Conservation (phyloP, 2,329 filamentous ascomycete genomes). For the Fusarium sulawesiense region DNA sequence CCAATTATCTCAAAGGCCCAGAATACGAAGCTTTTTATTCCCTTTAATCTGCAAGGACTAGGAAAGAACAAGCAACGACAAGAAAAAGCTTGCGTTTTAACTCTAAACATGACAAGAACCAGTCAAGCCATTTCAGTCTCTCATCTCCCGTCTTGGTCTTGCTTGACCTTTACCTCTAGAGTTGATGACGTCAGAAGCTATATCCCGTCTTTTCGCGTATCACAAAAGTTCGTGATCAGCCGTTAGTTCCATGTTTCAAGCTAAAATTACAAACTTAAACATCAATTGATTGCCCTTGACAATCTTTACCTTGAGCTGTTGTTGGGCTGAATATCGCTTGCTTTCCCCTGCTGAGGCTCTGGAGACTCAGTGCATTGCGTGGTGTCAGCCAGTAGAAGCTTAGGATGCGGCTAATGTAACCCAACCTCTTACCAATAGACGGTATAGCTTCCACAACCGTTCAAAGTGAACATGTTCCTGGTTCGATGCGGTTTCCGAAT, state of each 20-base stretch:
- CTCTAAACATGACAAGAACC: constrained; percentile 10
- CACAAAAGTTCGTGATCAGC: constrained; percentile 6
- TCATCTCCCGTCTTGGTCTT: background rate
- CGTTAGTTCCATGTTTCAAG: constrained; percentile 11
- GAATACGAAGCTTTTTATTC: background rate
- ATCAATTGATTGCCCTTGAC: background rate
- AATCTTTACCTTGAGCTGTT: background rate
- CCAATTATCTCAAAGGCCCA: constrained; percentile 16
- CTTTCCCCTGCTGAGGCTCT: background rate
- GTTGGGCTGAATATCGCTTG: background rate
- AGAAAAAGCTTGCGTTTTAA: constrained; percentile 31
- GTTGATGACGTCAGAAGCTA: constrained; percentile 33
- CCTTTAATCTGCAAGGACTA: background rate
- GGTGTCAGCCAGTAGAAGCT: background rate
- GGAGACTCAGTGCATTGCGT: background rate
- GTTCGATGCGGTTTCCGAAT: background rate
- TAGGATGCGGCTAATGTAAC: background rate
- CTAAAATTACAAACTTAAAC: background rate
- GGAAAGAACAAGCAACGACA: background rate
- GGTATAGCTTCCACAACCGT: background rate
- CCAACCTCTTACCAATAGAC: background rate
- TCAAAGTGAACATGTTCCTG: background rate
- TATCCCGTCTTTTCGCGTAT: background rate
- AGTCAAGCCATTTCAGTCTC: constrained; percentile 18
- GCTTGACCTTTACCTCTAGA: background rate